Evolutionary conservation across 257 asterid species (phyloP).

Genomic region (Paulownia fortunei): DNA sequence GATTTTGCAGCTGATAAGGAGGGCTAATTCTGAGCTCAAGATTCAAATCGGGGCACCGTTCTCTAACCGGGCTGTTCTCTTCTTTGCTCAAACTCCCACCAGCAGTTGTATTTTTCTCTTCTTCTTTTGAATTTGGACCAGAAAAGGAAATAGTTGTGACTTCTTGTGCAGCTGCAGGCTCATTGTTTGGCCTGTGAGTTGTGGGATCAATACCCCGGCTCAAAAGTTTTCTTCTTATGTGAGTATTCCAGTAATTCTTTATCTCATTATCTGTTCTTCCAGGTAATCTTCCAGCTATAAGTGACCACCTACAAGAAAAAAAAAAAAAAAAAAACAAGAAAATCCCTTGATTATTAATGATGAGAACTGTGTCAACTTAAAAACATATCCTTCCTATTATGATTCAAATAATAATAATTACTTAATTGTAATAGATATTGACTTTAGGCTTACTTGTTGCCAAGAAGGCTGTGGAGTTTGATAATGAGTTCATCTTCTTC

Average conservation of each 20-base stretch:
- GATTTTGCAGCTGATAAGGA: slow-evolving; percentile 48
- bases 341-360: not conserved
- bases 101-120: not conserved
- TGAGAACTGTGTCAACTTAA: too few relatives aligned
- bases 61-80: slow-evolving; percentile 43
- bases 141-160: slow-evolving; percentile 54
- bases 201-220: slow-evolving; percentile 89
- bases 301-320: slow-evolving; percentile 67
- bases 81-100: slow-evolving; percentile 16
- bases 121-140: slow-evolving; percentile 32
- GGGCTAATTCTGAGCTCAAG: slow-evolving; percentile 92
- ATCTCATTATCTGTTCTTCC: slow-evolving; percentile 98
- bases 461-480: slow-evolving; percentile 90
- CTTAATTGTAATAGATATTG: too few relatives aligned
- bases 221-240: slow-evolving; percentile 76
- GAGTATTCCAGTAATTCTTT: slow-evolving; percentile 94
- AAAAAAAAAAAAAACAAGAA: not conserved
- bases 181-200: slow-evolving; percentile 68
- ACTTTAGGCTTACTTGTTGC: slow-evolving; percentile 68
- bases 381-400: too few relatives aligned
- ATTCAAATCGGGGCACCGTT: slow-evolving; percentile 80
- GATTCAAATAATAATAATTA: too few relatives aligned
- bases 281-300: slow-evolving; percentile 88
- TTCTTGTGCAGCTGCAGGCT: slow-evolving; percentile 27
- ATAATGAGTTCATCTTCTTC: slow-evolving; percentile 94